Base-by-base conservation (phyloP, 1,284 basidiomycete species). In the Puccinia horiana region DNA sequence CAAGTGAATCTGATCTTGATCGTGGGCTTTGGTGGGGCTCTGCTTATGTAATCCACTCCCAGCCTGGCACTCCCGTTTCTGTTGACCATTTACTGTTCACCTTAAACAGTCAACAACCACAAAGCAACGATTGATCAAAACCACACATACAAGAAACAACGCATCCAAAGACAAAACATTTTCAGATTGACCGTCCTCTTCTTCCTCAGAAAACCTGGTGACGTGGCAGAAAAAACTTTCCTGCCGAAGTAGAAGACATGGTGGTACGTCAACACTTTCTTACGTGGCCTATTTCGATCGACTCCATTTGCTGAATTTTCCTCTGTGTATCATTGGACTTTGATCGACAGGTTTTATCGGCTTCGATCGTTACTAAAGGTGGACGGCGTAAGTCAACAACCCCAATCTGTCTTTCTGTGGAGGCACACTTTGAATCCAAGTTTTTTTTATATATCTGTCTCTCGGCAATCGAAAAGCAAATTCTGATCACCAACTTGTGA, bases 361-460 rank as follows among this genome's bases (percentile, higher is more conserved):
- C 94, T 72, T 95, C 94, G 84, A 94, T 96, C 91, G 94, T 94
- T 86, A 95, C 94, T 79, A 95, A 95, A 88, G 93, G 91, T 86
- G 94, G 94, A 49, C 95, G 95, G 90, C 92, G 94, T 94, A 85
- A 85, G 90, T 87, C 67, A 35, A 26, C 42, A 77, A 63, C 42
- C 35, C 63, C 70, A 82, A n/a, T 49, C 67, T 47, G n/a, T 52
- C 6, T 12, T 29, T 23, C 16, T 52, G 16, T 52, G 4, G 11
- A 56, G 6, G 6, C 29, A 6, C 8, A 26, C 5, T 6, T 29
- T 29, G 26, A 61, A 61, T 35, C 42, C n/a, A 58, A 77, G 26
- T 9, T 56, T 56, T 47, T 47, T 47, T 56, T 56, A 56, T 56
- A 11, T 0, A 42, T 40, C 12, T 47, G n/a, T 23, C 42, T 26